A percentile compares a stretch with the other conserved stretches of the same genome.
These are phyloP conservation scores for Raphanus hybrid DNA, from an alignment of 441 rosid species.

Conservation along the genomic window DNA sequence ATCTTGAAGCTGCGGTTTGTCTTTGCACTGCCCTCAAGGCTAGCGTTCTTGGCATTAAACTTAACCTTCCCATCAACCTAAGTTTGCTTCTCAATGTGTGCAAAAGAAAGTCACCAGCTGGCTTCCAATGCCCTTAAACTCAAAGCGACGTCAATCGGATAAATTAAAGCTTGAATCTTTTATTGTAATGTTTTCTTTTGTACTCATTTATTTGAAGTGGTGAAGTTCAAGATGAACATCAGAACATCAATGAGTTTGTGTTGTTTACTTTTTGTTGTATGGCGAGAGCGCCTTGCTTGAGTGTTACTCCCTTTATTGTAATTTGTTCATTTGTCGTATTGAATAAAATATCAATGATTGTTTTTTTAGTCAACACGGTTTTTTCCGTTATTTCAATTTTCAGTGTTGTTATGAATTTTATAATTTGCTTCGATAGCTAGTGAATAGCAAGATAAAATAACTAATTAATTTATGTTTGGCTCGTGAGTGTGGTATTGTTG, in stretches of 20 bases:
- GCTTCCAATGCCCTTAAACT: slow-evolving; percentile 53
- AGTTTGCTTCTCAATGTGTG: slow-evolving; percentile 65
- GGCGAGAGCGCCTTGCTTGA: slow-evolving; percentile 16
- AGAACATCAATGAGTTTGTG: slow-evolving; percentile 15
- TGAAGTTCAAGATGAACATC: slow-evolving; percentile 18
- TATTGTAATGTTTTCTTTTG: background rate
- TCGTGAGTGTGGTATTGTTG: slow-evolving; percentile 8
- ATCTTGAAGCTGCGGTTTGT: slow-evolving; percentile 70
- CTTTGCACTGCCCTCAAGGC: slow-evolving; percentile 69
- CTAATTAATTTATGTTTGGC: background rate
- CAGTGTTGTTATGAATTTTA: background rate
- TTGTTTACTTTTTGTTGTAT: slow-evolving; percentile 22
- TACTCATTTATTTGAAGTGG: slow-evolving; percentile 11
- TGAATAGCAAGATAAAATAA: slow-evolving; percentile 19
- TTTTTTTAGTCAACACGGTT: background rate
- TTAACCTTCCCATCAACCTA: slow-evolving; percentile 56
- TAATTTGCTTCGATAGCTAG: background rate
- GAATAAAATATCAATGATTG: slow-evolving; percentile 26
- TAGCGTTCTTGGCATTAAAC: slow-evolving; percentile 53
- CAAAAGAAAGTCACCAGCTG: slow-evolving; percentile 52
- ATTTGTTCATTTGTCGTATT: slow-evolving; percentile 20
- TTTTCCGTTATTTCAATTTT: background rate
- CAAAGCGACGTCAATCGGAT: background rate
- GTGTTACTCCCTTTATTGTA: slow-evolving; percentile 16
- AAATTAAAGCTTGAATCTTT: slow-evolving; percentile 9